phyloP scores from a whole-genome alignment of 176 grass and related monocot genomes.

The Aegilops longissima region DNA sequence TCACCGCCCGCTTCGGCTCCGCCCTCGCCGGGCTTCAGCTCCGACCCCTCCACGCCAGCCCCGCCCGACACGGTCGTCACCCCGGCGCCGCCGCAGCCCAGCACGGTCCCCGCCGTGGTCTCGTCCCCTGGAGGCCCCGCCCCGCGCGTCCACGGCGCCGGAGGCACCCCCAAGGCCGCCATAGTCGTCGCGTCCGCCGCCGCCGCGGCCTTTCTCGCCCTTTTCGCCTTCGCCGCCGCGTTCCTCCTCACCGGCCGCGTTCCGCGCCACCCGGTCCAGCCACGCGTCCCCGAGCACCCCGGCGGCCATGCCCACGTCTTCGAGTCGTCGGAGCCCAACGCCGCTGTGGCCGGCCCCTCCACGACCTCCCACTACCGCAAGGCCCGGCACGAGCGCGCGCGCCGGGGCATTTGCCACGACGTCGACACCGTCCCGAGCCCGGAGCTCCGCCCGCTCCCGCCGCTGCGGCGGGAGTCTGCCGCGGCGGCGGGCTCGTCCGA shows the following conservation, averaged over 20 bases:
- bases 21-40: constrained; percentile 33
- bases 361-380: constrained; percentile 62
- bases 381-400: constrained; percentile 40
- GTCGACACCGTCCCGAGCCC: constrained; percentile 75
- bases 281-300: constrained; percentile 22
- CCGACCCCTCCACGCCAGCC: constrained; percentile 43
- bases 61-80: constrained; percentile 27
- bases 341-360: background rate
- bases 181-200: constrained; percentile 47
- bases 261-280: constrained; percentile 24
- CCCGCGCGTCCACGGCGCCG: background rate
- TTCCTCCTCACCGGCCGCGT: constrained; percentile 42
- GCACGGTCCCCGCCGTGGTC: constrained; percentile 45
- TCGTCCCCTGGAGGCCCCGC: constrained; percentile 36
- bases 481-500: constrained; percentile 43
- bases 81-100: constrained; percentile 26
- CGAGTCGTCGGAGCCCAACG: background rate
- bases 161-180: constrained; percentile 44
- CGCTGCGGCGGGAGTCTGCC: constrained; percentile 35
- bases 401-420: constrained; percentile 59
- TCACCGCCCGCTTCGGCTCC: constrained; percentile 38
- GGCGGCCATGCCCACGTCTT: background rate
- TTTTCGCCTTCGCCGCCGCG: constrained; percentile 37
- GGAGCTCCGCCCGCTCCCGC: constrained; percentile 78
- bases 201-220: constrained; percentile 36